Conservation (phyloP, 257 asterid genomes). For the Henckelia pumila region DNA sequence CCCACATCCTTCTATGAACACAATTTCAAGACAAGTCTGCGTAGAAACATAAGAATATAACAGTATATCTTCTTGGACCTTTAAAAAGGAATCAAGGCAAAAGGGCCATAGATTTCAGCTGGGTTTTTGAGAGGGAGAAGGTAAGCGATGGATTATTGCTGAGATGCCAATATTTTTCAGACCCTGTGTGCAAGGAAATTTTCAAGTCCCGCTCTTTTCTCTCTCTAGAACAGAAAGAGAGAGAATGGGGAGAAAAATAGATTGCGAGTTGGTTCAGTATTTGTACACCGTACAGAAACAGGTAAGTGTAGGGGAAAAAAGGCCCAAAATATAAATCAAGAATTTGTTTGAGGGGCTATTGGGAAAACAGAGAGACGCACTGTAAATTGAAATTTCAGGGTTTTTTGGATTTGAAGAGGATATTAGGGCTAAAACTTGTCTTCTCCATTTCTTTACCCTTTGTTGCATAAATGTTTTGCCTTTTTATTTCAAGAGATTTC, state of each 20-base stretch:
- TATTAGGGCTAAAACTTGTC: constrained; percentile 33
- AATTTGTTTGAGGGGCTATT: constrained; percentile 22
- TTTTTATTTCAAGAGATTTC: constrained; percentile 21
- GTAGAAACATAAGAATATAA: constrained; percentile 10
- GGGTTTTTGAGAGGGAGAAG: constrained; percentile 38
- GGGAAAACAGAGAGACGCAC: constrained; percentile 40
- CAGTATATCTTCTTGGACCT: constrained; percentile 20
- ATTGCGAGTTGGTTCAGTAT: constrained; percentile 30
- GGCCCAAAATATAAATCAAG: constrained; percentile 19
- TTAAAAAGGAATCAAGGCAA: constrained; percentile 1
- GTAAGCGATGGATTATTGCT: constrained; percentile 16
- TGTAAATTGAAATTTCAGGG: constrained; percentile 32
- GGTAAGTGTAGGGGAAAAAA: constrained; percentile 25
- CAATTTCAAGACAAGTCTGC: constrained; percentile 27
- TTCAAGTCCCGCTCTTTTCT: constrained; percentile 50
- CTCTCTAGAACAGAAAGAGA: constrained; percentile 29
- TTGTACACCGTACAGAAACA: constrained; percentile 50
- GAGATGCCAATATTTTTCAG: constrained; percentile 5
- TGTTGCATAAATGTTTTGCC: constrained; percentile 13
- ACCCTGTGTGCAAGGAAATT: constrained; percentile 23
- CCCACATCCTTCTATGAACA: constrained; percentile 24
- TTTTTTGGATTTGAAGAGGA: constrained; percentile 21
- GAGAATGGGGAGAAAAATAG: constrained; percentile 10
- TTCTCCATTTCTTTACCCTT: constrained; percentile 31
- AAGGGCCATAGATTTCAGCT: constrained; percentile 16